Conservation (phyloP, 2,329 filamentous ascomycete species). For the Stemphylium vesicarium region DNA sequence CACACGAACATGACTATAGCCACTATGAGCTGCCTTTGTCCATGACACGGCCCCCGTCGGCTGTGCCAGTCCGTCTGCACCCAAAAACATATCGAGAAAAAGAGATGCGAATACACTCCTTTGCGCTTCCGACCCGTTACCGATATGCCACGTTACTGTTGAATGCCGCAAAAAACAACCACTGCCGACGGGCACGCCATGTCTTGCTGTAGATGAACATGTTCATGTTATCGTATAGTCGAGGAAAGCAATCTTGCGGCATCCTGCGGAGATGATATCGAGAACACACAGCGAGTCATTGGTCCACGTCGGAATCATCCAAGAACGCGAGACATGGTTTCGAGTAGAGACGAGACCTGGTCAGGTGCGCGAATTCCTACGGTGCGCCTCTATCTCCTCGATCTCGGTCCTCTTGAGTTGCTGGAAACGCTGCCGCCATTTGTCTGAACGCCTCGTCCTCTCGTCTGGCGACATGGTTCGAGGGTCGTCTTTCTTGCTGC, state of each 20-base stretch:
- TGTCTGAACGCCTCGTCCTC: constrained; percentile 43
- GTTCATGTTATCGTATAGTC: background rate
- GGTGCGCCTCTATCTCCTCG: constrained; percentile 37
- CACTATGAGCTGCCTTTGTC: constrained; percentile 4
- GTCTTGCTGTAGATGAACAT: background rate
- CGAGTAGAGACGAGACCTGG: background rate
- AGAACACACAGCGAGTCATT: too few species aligned
- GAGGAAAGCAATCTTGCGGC: background rate
- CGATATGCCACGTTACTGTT: background rate
- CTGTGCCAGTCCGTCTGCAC: background rate
- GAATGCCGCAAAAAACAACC: background rate
- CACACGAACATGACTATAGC: background rate
- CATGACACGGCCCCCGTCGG: background rate
- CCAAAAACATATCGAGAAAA: constrained; percentile 5
- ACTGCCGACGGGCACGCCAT: background rate
- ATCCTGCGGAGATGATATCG: constrained; percentile 2
- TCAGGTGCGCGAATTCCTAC: constrained; percentile 17
- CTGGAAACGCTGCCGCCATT: constrained; percentile 47
- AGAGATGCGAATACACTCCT: background rate
- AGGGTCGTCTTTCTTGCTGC: constrained; percentile 47
- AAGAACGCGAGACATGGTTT: too few species aligned
- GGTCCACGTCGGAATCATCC: too few species aligned
- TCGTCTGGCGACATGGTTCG: constrained; percentile 47
- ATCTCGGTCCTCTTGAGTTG: constrained; percentile 40
- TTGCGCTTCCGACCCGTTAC: background rate